Percentiles rank a stretch among this genome's conserved stretches.
Evolutionary conservation across 2,329 filamentous ascomycete species (phyloP).

Genomic region (Ceratocystis alfenasii): DNA sequence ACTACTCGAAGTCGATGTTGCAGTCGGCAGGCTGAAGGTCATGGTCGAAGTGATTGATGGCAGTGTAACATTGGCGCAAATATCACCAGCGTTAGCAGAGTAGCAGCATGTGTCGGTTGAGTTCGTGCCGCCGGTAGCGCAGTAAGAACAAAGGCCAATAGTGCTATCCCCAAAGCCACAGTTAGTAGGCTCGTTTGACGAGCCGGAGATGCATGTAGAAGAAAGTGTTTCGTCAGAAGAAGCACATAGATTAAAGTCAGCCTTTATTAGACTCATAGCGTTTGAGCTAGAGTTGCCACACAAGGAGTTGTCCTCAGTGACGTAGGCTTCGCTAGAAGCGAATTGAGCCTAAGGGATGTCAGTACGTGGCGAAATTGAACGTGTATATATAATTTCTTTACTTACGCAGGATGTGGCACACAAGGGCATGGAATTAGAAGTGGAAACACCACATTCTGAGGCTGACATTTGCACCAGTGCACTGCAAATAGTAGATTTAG

Average conservation of each 20-base stretch:
- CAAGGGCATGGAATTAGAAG: slow-evolving; percentile 56
- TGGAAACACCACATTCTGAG: slow-evolving; percentile 51
- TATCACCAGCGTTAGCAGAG: slow-evolving; percentile 59
- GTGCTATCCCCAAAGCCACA: slow-evolving; percentile 69
- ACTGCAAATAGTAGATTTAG: slow-evolving; percentile 85
- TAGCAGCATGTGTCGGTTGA: slow-evolving; percentile 93
- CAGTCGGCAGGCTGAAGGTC: slow-evolving; percentile 40
- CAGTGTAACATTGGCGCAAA: slow-evolving; percentile 65
- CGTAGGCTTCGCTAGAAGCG: slow-evolving; percentile 77
- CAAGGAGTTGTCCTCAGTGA: slow-evolving; percentile 60
- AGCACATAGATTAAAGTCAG: slow-evolving; percentile 84
- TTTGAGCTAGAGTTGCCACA: slow-evolving; percentile 56
- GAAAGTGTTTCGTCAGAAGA: slow-evolving; percentile 70
- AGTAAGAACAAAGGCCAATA: slow-evolving; percentile 76
- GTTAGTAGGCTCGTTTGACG: slow-evolving; percentile 69
- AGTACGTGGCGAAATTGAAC: neutral
- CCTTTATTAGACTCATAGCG: slow-evolving; percentile 65
- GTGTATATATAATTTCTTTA: slow-evolving; percentile 2
- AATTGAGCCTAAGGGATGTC: slow-evolving; percentile 51
- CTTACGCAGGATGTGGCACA: slow-evolving; percentile 82
- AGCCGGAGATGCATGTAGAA: slow-evolving; percentile 59
- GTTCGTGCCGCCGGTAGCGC: slow-evolving; percentile 69
- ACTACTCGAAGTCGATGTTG: slow-evolving; percentile 34
- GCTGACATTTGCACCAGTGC: slow-evolving; percentile 84
- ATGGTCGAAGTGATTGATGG: slow-evolving; percentile 63